Conservation (phyloP, 1,284 basidiomycete species). For the Volvariella volvacea region DNA sequence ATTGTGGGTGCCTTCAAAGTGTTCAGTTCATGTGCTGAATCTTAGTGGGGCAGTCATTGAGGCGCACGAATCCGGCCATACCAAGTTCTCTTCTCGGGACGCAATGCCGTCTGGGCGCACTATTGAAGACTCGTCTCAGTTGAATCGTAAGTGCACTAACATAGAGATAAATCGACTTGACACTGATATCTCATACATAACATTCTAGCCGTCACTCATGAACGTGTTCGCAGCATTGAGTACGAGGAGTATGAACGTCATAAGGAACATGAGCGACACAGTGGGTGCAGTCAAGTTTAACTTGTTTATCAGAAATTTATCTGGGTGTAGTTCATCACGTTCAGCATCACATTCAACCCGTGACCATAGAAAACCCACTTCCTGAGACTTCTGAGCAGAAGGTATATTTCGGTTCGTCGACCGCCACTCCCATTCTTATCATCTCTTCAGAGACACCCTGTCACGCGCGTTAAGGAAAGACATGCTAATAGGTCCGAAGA, state of each 20-base stretch:
- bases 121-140: conserved; percentile 17
- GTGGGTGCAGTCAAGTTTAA: conserved; percentile 13
- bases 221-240: conserved; percentile 21
- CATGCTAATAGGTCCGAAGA: conserved; percentile 21
- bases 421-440: not conserved
- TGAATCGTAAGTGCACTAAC: conserved; percentile 15
- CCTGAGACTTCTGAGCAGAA: conserved; percentile 14
- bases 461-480: conserved; percentile 17
- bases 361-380: conserved; percentile 16
- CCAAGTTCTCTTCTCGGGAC: conserved; percentile 11
- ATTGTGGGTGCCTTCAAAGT: not conserved
- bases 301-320: not conserved
- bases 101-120: conserved; percentile 16
- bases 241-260: conserved; percentile 20
- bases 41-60: not conserved
- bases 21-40: not conserved
- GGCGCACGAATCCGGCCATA: conserved; percentile 13
- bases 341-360: conserved; percentile 25
- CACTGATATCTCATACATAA: no score
- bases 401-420: conserved; percentile 9
- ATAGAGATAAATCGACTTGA: not conserved
- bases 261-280: conserved; percentile 23
- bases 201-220: conserved; percentile 21
- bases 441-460: conserved; percentile 15
- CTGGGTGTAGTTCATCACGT: conserved; percentile 21